These are phyloP conservation scores for Botryobasidium botryosum DNA, from an alignment of 768 basidiomycete genomes.

Conservation along the genomic window DNA sequence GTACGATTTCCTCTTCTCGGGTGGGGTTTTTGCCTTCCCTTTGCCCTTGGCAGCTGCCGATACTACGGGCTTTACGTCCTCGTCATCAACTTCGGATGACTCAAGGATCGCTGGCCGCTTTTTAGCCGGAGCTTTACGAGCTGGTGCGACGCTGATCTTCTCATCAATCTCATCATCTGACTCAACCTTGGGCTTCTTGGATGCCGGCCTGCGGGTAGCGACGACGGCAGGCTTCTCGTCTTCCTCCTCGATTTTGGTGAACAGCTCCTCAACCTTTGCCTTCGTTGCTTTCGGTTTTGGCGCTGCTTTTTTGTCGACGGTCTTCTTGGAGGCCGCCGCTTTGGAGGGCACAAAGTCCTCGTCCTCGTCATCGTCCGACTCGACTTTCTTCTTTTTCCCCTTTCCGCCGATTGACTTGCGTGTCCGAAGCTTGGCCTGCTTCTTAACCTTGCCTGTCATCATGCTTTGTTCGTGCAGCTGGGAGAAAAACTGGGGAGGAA, in stretches of 20 bases:
- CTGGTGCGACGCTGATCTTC: background rate
- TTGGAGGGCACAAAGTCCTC: constrained; percentile 12
- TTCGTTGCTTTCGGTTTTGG: constrained; percentile 19
- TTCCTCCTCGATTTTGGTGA: constrained; percentile 2
- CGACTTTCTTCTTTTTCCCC: constrained; percentile 24
- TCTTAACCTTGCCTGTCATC: constrained; percentile 35
- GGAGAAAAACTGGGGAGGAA: constrained; percentile 1
- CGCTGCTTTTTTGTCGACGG: constrained; percentile 11
- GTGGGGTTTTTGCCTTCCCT: constrained; percentile 27
- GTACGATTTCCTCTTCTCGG: constrained; percentile 40
- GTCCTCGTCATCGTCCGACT: constrained; percentile 33
- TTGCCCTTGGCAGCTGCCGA: constrained; percentile 33
- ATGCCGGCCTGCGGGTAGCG: no score
- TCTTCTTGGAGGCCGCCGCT: constrained; percentile 15
- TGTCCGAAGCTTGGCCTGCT: constrained; percentile 38
- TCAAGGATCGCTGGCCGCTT: no score
- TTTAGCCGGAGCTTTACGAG: background rate
- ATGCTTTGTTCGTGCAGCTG: constrained; percentile 32
- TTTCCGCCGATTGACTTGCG: constrained; percentile 30
- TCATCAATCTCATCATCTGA: background rate
- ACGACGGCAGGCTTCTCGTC: constrained; percentile 1
- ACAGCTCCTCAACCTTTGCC: constrained; percentile 18
- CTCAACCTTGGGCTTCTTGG: no score
- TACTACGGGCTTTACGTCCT: constrained; percentile 15
- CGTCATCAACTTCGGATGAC: constrained; percentile 3